Evolutionary conservation across 306 rosid genomes (phyloP), one percentile per base, ranked within the genome.

Genomic region (Luffa acutangula): DNA sequence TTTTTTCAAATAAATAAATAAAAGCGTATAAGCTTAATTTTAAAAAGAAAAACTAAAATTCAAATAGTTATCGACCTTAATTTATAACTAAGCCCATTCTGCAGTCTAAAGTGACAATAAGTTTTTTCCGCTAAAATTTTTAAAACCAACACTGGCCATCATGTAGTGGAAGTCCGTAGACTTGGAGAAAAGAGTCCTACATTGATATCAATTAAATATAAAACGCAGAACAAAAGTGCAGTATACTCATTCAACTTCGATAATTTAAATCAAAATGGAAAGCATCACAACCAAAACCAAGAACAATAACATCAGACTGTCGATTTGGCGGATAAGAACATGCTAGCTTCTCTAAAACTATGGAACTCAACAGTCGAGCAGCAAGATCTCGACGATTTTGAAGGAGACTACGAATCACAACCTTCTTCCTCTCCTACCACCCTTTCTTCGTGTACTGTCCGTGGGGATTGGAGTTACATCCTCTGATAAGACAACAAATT

Each of bases 391-490:
- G 2, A 7, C 3, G 2, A 72, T 73, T 73, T 49, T 56, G 37
- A 11, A 6, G 7, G 17, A 21, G 18, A 20, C 57, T 46, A 43
- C 58, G 70, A 84, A 57, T 80, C 74, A 84, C 83, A 85, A 11
- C 83, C 88, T 83, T 81, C 90, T 87, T 37, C 88, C 90, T 69
- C 90, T 87, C 60, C 85, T 79, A 2, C 90, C 87, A 52, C 88
- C 88, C 87, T 87, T 83, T 82, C 90, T 76, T 7, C 90, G 81
- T 5, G 90, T 87, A 20, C 88, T 83, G 76, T 85, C 88, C 0
- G 84, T 87, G 6, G 87, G 88, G 76, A 87, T 87, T 14, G 88
- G 90, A 77, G 88, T 87, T 33, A 66, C 90, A 79, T 87, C 88
- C 90, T 87, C 90, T 82, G 85, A 14, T 33, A 76, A 54, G 45